Percentiles rank a stretch among this genome's conserved stretches.
Conservation (phyloP, 257 asterid species). For the Marsdenia floribunda region DNA sequence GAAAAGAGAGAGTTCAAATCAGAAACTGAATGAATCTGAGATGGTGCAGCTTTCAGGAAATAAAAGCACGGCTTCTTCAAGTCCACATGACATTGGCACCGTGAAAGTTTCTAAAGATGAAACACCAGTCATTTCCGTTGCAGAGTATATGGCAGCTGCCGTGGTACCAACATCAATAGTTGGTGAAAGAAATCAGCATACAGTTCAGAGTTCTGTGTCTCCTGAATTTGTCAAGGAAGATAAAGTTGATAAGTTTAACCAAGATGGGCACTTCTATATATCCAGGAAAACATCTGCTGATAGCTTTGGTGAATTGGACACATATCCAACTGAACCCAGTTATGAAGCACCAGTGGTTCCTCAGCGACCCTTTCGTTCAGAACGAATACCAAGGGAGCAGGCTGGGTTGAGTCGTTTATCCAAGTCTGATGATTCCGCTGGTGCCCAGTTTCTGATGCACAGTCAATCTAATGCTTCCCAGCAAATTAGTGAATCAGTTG, state of each 20-base stretch:
- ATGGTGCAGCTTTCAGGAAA: conserved; percentile 35
- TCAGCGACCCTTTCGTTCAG: conserved; percentile 63
- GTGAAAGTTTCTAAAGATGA: conserved; percentile 32
- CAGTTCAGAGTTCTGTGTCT: conserved; percentile 25
- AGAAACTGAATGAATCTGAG: conserved; percentile 38
- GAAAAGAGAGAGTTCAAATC: conserved; percentile 45
- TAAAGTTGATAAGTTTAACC: conserved; percentile 32
- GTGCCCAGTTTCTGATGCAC: conserved; percentile 52
- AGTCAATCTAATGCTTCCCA: conserved; percentile 54
- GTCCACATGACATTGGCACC: conserved; percentile 26
- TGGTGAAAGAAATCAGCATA: conserved; percentile 41
- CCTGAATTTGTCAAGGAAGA: conserved; percentile 35
- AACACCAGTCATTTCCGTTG: conserved; percentile 30
- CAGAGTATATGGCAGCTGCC: conserved; percentile 28
- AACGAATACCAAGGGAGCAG: conserved; percentile 66
- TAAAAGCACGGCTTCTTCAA: conserved; percentile 36
- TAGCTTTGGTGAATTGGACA: conserved; percentile 38
- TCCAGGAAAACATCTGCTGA: conserved; percentile 32
- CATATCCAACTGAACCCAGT: conserved; percentile 32
- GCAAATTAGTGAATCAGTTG: conserved; percentile 45
- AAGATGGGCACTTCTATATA: conserved; percentile 28
- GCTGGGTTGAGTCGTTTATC: conserved; percentile 58
- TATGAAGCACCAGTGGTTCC: conserved; percentile 50
- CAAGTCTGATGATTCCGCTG: conserved; percentile 69
- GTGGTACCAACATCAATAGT: conserved; percentile 24